phyloP scores from a whole-genome alignment of 768 basidiomycete species.

The Myochromella boudieri region DNA sequence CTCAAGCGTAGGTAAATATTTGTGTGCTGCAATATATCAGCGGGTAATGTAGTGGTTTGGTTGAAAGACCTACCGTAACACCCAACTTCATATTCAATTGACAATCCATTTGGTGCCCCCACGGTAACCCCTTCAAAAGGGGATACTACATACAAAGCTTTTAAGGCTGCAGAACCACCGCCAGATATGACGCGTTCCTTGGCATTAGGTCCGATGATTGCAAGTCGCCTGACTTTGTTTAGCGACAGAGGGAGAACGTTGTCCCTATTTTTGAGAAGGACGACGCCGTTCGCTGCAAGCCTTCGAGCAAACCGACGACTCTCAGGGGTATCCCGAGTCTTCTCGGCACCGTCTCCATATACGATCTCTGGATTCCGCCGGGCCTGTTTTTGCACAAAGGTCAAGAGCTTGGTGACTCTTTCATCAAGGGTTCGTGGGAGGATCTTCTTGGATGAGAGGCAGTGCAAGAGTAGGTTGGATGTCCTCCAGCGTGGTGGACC shows the following conservation, averaged over 20 bases:
- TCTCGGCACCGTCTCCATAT: slow-evolving; percentile 60
- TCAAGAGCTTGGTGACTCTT: slow-evolving; percentile 48
- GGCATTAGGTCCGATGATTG: slow-evolving; percentile 70
- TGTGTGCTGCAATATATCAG: slow-evolving; percentile 44
- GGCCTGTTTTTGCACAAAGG: slow-evolving; percentile 59
- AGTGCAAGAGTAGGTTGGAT: slow-evolving; percentile 34
- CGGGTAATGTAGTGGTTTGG: too few species aligned
- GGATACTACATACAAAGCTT: slow-evolving; percentile 61
- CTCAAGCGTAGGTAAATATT: slow-evolving; percentile 71
- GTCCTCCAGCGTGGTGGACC: slow-evolving; percentile 72
- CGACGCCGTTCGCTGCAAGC: slow-evolving; percentile 61
- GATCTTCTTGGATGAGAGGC: slow-evolving; percentile 47
- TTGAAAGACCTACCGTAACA: slow-evolving; percentile 64
- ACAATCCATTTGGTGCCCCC: slow-evolving; percentile 48
- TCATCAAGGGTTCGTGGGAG: slow-evolving; percentile 44
- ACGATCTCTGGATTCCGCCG: slow-evolving; percentile 56
- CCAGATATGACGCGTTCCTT: slow-evolving; percentile 67
- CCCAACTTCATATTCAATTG: slow-evolving; percentile 59
- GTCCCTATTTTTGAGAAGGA: slow-evolving; percentile 63
- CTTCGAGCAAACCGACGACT: slow-evolving; percentile 51
- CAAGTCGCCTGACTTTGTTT: slow-evolving; percentile 44
- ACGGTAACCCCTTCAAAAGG: slow-evolving; percentile 60
- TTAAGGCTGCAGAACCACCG: slow-evolving; percentile 77
- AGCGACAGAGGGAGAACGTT: slow-evolving; percentile 53
- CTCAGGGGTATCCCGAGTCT: slow-evolving; percentile 53